Percentiles rank a stretch among this genome's conserved stretches.
Conservation (phyloP, 495 filamentous ascomycete genomes). For the Thozetella sp. region DNA sequence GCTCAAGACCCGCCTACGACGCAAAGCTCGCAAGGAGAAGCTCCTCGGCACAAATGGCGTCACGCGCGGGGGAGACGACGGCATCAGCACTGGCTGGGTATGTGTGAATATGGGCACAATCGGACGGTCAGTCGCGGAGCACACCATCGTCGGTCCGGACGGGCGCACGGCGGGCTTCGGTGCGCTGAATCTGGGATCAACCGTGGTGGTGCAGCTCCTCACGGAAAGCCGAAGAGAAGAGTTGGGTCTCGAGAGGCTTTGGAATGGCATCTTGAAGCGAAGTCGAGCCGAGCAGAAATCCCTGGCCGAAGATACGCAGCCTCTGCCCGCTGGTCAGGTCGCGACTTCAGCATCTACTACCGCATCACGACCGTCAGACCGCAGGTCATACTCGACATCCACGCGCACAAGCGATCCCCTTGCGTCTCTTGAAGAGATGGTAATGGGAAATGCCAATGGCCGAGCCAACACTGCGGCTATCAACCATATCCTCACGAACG, state of each 20-base stretch:
- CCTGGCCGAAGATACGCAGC: neutral
- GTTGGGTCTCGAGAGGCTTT: constrained; percentile 80
- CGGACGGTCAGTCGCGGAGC: constrained; percentile 46
- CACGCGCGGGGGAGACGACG: constrained; percentile 65
- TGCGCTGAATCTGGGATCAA: constrained; percentile 51
- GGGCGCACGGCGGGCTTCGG: constrained; percentile 76
- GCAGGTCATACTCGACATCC: constrained; percentile 4
- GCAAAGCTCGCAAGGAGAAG: constrained; percentile 78
- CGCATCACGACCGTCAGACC: no score
- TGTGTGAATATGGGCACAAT: constrained; percentile 86
- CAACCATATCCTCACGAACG: constrained; percentile 8
- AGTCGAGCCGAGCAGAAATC: constrained; percentile 14
- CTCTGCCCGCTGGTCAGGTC: neutral
- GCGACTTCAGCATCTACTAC: neutral
- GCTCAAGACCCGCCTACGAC: constrained; percentile 80
- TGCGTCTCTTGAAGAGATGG: no score
- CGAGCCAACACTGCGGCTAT: constrained; percentile 24
- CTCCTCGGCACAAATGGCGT: constrained; percentile 60
- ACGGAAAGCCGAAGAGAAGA: constrained; percentile 84
- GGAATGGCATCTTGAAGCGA: constrained; percentile 47
- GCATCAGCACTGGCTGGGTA: constrained; percentile 90
- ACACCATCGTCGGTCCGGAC: constrained; percentile 36
- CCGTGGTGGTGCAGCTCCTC: constrained; percentile 85
- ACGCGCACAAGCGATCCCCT: no score
- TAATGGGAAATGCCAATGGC: constrained; percentile 12